A percentile compares a stretch with the other conserved stretches of the same genome.
phyloP scores from a whole-genome alignment of 2,329 filamentous ascomycete species.

The Fusarium musae region DNA sequence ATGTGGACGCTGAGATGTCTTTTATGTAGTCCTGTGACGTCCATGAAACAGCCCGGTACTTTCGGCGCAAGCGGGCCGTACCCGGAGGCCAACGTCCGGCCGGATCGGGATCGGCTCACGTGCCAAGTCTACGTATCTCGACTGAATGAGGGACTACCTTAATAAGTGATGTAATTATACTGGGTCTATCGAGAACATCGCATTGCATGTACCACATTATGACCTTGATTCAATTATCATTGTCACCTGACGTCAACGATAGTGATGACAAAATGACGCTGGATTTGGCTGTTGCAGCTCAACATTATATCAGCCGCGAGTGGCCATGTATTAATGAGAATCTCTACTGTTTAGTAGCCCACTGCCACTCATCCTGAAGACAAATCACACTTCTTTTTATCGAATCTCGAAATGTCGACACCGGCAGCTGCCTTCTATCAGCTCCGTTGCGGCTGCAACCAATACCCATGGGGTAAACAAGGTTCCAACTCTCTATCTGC shows the following conservation, averaged over 20 bases:
- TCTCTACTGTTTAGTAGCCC: no score
- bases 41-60: neutral
- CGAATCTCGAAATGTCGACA: constrained; percentile 30
- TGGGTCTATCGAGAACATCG: constrained; percentile 15
- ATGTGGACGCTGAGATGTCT: neutral
- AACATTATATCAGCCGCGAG: neutral
- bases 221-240: constrained; percentile 10
- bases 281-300: neutral
- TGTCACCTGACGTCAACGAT: constrained; percentile 38
- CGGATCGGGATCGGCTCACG: constrained; percentile 8
- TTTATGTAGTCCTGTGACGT: neutral
- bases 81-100: constrained; percentile 21
- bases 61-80: constrained; percentile 1
- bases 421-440: constrained; percentile 53
- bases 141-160: neutral
- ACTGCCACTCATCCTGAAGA: neutral
- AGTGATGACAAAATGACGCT: constrained; percentile 40
- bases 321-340: neutral
- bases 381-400: neutral
- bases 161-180: constrained; percentile 32
- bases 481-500: constrained; percentile 74
- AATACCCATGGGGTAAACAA: constrained; percentile 78
- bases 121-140: constrained; percentile 16
- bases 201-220: neutral
- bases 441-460: constrained; percentile 61